A percentile compares a stretch with the other conserved stretches of the same genome.
phyloP scores from a whole-genome alignment of 108 stramenopile species.

The Bacterosira constricta region DNA sequence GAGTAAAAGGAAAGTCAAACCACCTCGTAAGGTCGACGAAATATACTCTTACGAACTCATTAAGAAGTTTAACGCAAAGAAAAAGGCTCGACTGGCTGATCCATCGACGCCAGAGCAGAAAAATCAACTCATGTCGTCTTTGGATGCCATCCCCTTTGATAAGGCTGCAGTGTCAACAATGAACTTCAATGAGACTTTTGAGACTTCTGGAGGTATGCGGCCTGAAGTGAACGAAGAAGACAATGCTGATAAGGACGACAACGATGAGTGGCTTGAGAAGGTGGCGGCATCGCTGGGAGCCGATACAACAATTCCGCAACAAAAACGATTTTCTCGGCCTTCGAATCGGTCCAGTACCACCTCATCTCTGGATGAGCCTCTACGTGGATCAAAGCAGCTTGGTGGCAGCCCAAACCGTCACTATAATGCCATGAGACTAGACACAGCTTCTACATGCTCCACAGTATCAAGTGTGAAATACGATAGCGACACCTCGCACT shows the following conservation, averaged over 20 bases:
- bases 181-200: too few species aligned
- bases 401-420: not conserved
- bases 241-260: slow-evolving; percentile 8
- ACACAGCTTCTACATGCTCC: slow-evolving; percentile 8
- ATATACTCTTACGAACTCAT: slow-evolving; percentile 3
- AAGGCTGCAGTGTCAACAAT: slow-evolving; percentile 42
- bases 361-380: not conserved
- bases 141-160: slow-evolving; percentile 42
- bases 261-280: slow-evolving; percentile 38
- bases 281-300: slow-evolving; percentile 36
- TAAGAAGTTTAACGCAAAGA: not conserved
- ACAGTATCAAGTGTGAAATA: not conserved
- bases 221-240: not conserved
- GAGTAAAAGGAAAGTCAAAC: not conserved
- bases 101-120: slow-evolving; percentile 4
- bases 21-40: not conserved
- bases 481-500: not conserved
- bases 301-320: slow-evolving; percentile 4
- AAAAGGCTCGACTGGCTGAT: not conserved
- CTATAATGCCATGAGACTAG: not conserved
- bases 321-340: slow-evolving; percentile 4
- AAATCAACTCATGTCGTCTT: not conserved
- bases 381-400: not conserved
- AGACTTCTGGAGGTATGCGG: not conserved
- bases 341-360: not conserved